Evolutionary conservation across 2,329 filamentous ascomycete species (phyloP).

Genomic region (Graphilbum fragrans): DNA sequence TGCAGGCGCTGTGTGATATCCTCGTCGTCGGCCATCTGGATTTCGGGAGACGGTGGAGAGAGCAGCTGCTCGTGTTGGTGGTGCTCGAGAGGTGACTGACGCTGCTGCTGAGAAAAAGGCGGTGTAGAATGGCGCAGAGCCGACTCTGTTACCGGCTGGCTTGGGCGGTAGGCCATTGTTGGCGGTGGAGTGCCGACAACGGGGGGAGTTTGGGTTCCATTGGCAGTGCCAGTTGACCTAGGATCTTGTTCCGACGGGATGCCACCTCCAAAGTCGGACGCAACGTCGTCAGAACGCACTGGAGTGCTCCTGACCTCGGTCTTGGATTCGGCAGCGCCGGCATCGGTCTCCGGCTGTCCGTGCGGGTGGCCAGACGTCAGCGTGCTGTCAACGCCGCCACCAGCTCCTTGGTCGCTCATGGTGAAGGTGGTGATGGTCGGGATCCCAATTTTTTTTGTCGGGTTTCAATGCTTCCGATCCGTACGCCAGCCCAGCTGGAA

Average conservation of each 20-base stretch:
- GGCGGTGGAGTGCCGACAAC: conserved; percentile 1
- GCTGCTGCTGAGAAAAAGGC: neutral
- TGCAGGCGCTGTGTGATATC: neutral
- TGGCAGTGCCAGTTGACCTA: conserved; percentile 4
- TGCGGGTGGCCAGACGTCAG: conserved; percentile 26
- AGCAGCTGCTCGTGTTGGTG: neutral
- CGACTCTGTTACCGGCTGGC: conserved; percentile 1
- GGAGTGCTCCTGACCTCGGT: conserved; percentile 24
- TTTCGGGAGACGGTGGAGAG: too few relatives aligned
- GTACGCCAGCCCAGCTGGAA: too few relatives aligned
- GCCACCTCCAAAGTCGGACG: conserved; percentile 5
- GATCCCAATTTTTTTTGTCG: too few relatives aligned
- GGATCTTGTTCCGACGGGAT: conserved; percentile 9
- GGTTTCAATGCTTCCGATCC: too few relatives aligned
- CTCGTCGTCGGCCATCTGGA: neutral
- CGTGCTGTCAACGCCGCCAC: conserved; percentile 25
- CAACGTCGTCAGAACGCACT: conserved; percentile 11
- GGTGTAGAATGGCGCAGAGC: neutral
- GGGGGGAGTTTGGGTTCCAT: conserved; percentile 4
- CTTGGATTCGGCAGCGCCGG: conserved; percentile 27
- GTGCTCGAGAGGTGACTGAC: neutral
- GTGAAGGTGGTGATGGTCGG: conserved; percentile 11
- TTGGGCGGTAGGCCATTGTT: conserved; percentile 4
- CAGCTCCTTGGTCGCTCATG: conserved; percentile 35
- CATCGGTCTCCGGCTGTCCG: conserved; percentile 29